Evolutionary conservation across 1,284 basidiomycete genomes (phyloP).

Genomic region (Malassezia caprae): DNA sequence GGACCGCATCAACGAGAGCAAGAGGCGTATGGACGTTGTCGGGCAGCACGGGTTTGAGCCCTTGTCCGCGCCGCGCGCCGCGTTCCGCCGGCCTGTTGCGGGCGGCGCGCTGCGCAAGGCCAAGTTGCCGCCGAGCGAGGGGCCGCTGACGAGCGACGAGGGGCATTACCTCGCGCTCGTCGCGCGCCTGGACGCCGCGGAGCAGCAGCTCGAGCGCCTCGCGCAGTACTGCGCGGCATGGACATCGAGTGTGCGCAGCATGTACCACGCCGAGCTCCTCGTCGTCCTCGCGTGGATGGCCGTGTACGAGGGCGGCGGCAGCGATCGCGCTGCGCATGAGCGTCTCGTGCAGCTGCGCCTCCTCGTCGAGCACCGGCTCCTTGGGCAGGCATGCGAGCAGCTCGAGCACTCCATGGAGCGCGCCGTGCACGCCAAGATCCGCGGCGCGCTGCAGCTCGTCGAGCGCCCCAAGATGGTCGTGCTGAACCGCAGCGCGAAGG

Average conservation of each 20-base stretch:
- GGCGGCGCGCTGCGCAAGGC: slow-evolving; percentile 26
- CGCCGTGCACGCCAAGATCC: slow-evolving; percentile 29
- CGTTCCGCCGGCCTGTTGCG: slow-evolving; percentile 22
- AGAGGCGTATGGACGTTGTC: slow-evolving; percentile 67
- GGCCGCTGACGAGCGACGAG: slow-evolving; percentile 21
- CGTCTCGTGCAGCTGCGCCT: slow-evolving; percentile 20
- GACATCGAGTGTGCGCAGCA: slow-evolving; percentile 21
- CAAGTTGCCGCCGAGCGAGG: slow-evolving; percentile 28
- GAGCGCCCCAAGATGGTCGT: slow-evolving; percentile 37
- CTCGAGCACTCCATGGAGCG: slow-evolving; percentile 25
- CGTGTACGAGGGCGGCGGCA: slow-evolving; percentile 14
- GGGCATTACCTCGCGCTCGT: slow-evolving; percentile 22
- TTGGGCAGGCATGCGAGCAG: slow-evolving; percentile 21
- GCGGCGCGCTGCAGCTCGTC: slow-evolving; percentile 39
- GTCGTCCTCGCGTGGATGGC: slow-evolving; percentile 27
- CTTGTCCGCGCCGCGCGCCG: not conserved
- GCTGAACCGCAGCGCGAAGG: slow-evolving; percentile 45
- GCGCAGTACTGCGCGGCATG: slow-evolving; percentile 23
- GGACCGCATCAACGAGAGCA: slow-evolving; percentile 72
- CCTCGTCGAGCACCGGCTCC: slow-evolving; percentile 19
- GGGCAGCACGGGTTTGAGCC: slow-evolving; percentile 21
- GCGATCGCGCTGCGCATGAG: slow-evolving; percentile 13
- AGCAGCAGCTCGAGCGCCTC: slow-evolving; percentile 21
- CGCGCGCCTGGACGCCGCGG: slow-evolving; percentile 21
- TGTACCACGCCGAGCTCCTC: slow-evolving; percentile 23